These are phyloP conservation scores for Davidsoniella eucalypti DNA, from an alignment of 2,329 filamentous ascomycete genomes.

Conservation along the genomic window DNA sequence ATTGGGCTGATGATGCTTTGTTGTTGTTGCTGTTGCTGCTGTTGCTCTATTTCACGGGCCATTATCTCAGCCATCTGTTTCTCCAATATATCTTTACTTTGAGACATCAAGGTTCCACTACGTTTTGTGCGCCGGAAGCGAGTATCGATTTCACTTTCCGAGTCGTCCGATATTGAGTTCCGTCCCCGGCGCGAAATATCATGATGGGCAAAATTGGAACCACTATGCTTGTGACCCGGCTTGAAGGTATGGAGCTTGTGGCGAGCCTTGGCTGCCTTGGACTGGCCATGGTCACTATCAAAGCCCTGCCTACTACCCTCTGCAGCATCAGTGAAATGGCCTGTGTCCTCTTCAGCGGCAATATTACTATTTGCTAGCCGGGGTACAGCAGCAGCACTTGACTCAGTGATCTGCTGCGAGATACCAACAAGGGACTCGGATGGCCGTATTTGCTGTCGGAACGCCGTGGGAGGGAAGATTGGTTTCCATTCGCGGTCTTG, in stretches of 20 bases:
- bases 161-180: constrained; percentile 41
- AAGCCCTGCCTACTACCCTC: constrained; percentile 4
- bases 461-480: constrained; percentile 35
- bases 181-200: constrained; percentile 34
- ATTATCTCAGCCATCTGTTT: constrained; percentile 48
- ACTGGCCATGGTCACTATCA: constrained; percentile 8
- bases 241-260: constrained; percentile 12
- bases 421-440: constrained; percentile 17
- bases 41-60: constrained; percentile 32
- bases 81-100: constrained; percentile 35
- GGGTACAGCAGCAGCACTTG: constrained; percentile 15
- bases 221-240: constrained; percentile 30
- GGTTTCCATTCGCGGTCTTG: constrained; percentile 63
- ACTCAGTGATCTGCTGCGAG: constrained; percentile 19
- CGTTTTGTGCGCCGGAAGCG: constrained; percentile 24
- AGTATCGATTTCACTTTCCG: constrained; percentile 36
- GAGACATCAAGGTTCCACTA: constrained; percentile 30
- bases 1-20: background rate
- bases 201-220: constrained; percentile 32
- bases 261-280: constrained; percentile 7
- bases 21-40: constrained; percentile 16
- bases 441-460: constrained; percentile 14
- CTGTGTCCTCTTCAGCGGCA: constrained; percentile 17
- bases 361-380: constrained; percentile 11
- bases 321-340: constrained; percentile 17